Evolutionary conservation across 2,329 filamentous ascomycete species (phyloP).

Genomic region (Chaetomiaceae sp.): DNA sequence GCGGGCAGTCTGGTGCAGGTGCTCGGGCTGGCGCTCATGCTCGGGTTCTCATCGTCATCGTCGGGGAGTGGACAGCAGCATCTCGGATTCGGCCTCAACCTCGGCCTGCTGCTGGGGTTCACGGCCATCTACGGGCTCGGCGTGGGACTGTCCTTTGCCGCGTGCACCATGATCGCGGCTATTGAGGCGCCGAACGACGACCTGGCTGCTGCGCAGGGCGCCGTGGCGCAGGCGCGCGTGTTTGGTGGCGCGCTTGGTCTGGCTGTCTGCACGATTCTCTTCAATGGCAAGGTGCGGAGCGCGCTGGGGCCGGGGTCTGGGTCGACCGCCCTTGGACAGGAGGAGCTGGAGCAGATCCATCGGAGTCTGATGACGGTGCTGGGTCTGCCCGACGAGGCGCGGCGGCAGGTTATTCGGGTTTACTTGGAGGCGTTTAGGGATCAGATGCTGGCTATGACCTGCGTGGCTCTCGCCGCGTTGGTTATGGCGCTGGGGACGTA

Average conservation of each 20-base stretch:
- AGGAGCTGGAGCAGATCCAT: slow-evolving; percentile 18
- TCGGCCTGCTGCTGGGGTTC: slow-evolving; percentile 35
- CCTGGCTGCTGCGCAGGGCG: slow-evolving; percentile 54
- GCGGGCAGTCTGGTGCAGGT: slow-evolving; percentile 47
- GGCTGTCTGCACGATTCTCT: slow-evolving; percentile 54
- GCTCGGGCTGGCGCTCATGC: slow-evolving; percentile 47
- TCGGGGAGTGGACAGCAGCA: too few relatives aligned
- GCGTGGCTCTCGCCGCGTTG: slow-evolving; percentile 14
- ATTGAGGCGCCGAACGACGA: slow-evolving; percentile 46
- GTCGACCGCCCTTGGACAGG: not conserved
- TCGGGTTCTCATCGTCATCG: slow-evolving; percentile 29
- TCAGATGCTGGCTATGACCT: slow-evolving; percentile 21
- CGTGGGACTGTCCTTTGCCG: slow-evolving; percentile 53
- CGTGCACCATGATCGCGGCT: slow-evolving; percentile 53
- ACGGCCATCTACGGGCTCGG: slow-evolving; percentile 55
- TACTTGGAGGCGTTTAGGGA: slow-evolving; percentile 20
- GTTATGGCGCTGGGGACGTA: slow-evolving; percentile 20
- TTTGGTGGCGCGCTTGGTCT: slow-evolving; percentile 57
- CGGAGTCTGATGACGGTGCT: slow-evolving; percentile 17
- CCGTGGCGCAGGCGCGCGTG: slow-evolving; percentile 55
- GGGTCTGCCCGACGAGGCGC: slow-evolving; percentile 2
- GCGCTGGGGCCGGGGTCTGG: slow-evolving; percentile 5
- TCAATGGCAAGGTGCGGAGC: slow-evolving; percentile 41
- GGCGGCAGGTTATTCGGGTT: slow-evolving; percentile 12
- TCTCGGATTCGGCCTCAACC: not conserved